Evolutionary conservation across 257 asterid species (phyloP).

Genomic region (Hygrophila difformis): DNA sequence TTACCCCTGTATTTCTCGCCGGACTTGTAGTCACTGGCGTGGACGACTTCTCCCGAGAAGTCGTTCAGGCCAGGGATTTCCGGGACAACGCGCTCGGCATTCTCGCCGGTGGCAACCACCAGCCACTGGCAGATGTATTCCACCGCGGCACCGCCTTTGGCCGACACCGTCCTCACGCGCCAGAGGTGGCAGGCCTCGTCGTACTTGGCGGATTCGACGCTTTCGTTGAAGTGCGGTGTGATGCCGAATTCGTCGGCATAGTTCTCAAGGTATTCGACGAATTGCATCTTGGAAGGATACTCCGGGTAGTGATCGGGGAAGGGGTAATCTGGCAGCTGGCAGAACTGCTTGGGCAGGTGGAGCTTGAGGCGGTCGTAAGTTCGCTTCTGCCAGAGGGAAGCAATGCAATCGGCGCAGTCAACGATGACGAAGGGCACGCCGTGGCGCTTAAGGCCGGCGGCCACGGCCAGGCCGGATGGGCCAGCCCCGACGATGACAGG

Average conservation of each 20-base stretch:
- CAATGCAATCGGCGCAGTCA: slow-evolving; percentile 78
- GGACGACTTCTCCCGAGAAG: slow-evolving; percentile 64
- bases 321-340: slow-evolving; percentile 61
- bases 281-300: slow-evolving; percentile 62
- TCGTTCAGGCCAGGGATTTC: slow-evolving; percentile 59
- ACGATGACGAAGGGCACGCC: slow-evolving; percentile 64
- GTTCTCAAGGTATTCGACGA: slow-evolving; percentile 58
- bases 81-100: slow-evolving; percentile 65
- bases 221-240: slow-evolving; percentile 60
- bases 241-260: slow-evolving; percentile 51
- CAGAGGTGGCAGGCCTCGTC: slow-evolving; percentile 56
- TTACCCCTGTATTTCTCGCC: slow-evolving; percentile 62
- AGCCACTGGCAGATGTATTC: slow-evolving; percentile 84
- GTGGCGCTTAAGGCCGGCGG: slow-evolving; percentile 63
- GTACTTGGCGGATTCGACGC: slow-evolving; percentile 72
- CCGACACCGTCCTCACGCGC: slow-evolving; percentile 49
- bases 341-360: slow-evolving; percentile 74
- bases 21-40: slow-evolving; percentile 69
- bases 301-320: slow-evolving; percentile 82
- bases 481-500: slow-evolving; percentile 89
- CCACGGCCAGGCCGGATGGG: slow-evolving; percentile 91
- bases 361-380: slow-evolving; percentile 79
- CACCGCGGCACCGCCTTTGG: slow-evolving; percentile 10
- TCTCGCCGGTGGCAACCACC: slow-evolving; percentile 89
- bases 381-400: slow-evolving; percentile 83